A percentile compares a stretch with the other conserved stretches of the same genome.
These are phyloP conservation scores for Sambucus nigra DNA, from an alignment of 129 eudicot species.

Conservation along the genomic window DNA sequence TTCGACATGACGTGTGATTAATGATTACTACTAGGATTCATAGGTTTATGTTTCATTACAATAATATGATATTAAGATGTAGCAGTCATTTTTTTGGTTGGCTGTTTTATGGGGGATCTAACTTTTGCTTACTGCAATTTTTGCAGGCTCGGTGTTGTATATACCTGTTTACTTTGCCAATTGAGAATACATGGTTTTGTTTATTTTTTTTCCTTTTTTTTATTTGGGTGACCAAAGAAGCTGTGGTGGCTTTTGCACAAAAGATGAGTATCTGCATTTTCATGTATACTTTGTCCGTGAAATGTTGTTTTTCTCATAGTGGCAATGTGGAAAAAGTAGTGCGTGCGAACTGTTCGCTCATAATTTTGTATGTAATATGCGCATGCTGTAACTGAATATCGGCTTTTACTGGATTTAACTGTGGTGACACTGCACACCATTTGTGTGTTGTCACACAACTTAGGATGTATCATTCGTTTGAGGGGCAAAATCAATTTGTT, in stretches of 20 bases:
- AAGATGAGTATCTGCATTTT: too few species aligned
- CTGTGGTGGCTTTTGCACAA: conserved; percentile 8
- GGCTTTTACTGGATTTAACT: neutral
- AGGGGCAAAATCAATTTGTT: neutral
- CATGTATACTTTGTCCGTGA: neutral
- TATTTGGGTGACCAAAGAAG: conserved; percentile 5
- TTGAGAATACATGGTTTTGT: too few species aligned
- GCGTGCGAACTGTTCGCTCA: conserved; percentile 1
- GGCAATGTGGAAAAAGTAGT: neutral
- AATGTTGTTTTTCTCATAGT: neutral
- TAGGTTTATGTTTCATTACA: too few species aligned
- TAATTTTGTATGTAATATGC: conserved; percentile 9
- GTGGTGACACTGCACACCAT: neutral
- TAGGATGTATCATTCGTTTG: neutral
- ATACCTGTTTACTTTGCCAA: conserved; percentile 13
- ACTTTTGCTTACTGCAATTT: too few species aligned
- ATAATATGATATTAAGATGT: too few species aligned
- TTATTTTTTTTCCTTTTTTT: neutral
- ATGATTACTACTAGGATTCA: too few species aligned
- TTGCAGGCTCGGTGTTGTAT: conserved; percentile 21
- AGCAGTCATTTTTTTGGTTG: too few species aligned
- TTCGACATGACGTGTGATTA: too few species aligned
- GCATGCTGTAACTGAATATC: neutral
- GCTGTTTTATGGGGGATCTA: too few species aligned
- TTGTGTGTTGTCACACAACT: neutral